Evolutionary conservation across 108 stramenopile genomes (phyloP).

Genomic region (Licmophora abbreviata): DNA sequence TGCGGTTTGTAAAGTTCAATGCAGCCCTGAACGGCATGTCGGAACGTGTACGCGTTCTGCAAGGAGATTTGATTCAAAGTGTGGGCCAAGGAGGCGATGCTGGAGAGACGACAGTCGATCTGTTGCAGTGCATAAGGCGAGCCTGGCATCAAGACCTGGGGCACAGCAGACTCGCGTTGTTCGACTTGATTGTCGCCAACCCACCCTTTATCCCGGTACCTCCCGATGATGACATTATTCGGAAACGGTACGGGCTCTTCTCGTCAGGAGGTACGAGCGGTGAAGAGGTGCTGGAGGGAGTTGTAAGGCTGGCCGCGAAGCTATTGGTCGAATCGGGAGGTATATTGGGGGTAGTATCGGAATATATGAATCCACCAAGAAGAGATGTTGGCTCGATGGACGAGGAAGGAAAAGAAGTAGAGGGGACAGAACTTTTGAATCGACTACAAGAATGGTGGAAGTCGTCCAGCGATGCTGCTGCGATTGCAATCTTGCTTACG

Average conservation of each 20-base stretch:
- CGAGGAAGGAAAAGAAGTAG: constrained; percentile 9
- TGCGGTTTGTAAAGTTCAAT: constrained; percentile 54
- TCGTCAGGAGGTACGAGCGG: constrained; percentile 62
- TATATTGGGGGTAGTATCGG: constrained; percentile 59
- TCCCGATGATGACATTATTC: constrained; percentile 22
- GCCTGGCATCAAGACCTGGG: neutral
- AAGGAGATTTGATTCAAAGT: constrained; percentile 24
- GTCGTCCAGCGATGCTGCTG: neutral
- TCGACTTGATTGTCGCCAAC: constrained; percentile 68
- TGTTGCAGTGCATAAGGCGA: neutral
- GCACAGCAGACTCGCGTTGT: constrained; percentile 10
- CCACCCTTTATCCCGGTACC: constrained; percentile 89
- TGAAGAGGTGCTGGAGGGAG: constrained; percentile 44
- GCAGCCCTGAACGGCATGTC: constrained; percentile 47
- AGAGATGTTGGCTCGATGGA: neutral
- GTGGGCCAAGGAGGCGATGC: neutral
- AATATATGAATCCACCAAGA: constrained; percentile 59
- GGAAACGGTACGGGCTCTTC: constrained; percentile 50
- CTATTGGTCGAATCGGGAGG: constrained; percentile 18
- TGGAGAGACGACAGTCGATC: neutral
- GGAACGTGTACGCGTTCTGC: constrained; percentile 5
- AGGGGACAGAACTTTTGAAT: neutral
- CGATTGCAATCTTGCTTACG: constrained; percentile 37
- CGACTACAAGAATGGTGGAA: constrained; percentile 24
- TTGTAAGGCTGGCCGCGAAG: constrained; percentile 36